Evolutionary conservation across 169 alveolate genomes (phyloP), one percentile per base, ranked within the genome.

Genomic region (Plasmodium gallinaceum): DNA sequence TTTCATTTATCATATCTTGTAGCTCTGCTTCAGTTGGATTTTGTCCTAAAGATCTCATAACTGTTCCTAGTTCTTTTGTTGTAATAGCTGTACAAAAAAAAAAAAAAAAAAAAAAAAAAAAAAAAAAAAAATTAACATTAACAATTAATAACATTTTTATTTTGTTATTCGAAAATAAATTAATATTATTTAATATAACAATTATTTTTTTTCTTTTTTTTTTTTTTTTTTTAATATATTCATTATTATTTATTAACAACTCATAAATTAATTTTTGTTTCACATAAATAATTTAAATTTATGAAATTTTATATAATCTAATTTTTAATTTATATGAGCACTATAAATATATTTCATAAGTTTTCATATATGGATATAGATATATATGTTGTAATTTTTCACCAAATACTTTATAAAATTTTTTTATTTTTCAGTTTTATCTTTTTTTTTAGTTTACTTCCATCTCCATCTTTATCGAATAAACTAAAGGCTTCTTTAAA

Each of bases 391-490:
- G 20, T 46, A 5, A 46, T 14, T 70, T 70, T n/a, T 12, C 32
- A 45, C 32, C 54, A 20, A 57, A 18, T 60, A 14, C 54, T 32
- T 32, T 32, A 32, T 32, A 32, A 32, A 32, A 57, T 43, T 70
- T 70, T 60, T 1, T 48, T 72, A 37, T 43, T 70, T 62, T 62
- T 18, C 16, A 51, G 39, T 51, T 43, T 20, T 45, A 1, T 64
- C 37, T 54, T 48, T 51, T 26, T 43, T 80, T 69, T 9, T 69
- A 6, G 16, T 90, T 52, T 73, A 94, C 96, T 98, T 26, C 99
- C 99, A 97, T 98, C 99, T 69, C 99, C 99, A 93, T 99, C 99
- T 96, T 98, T 98, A 93, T 99, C 99, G 96, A 99, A 99, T 74
- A 98, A 98, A 66, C 99, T 97, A 97, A 99, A 99, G 66, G 99